Percentiles rank a stretch among this genome's conserved stretches.
Conservation (phyloP, 192 early-diverging fungal genomes). For the Phlyctochytrium arcticum region DNA sequence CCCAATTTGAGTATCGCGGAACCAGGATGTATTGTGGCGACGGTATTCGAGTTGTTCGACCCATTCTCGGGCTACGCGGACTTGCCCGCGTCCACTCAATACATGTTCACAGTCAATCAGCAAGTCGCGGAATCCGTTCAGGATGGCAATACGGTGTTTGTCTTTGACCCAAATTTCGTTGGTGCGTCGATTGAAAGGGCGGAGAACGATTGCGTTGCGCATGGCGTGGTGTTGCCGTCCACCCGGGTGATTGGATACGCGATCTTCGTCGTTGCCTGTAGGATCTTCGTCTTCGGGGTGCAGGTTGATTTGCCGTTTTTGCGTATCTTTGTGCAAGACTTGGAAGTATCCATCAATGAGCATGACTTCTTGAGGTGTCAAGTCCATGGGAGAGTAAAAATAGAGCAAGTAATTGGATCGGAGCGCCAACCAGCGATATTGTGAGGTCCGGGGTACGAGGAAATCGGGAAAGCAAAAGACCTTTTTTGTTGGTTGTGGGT, state of each 20-base stretch:
- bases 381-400: constrained; percentile 25
- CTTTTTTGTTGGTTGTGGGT: no score
- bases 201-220: constrained; percentile 13
- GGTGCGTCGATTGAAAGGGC: constrained; percentile 22
- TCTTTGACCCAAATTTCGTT: constrained; percentile 29
- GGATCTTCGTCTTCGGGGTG: constrained; percentile 22
- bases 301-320: constrained; percentile 12
- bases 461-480: constrained; percentile 30
- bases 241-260: constrained; percentile 16
- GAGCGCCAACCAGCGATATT: constrained; percentile 22
- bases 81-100: constrained; percentile 3
- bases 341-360: constrained; percentile 31
- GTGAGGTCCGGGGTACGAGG: constrained; percentile 18
- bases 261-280: constrained; percentile 15
- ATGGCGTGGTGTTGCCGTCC: constrained; percentile 21
- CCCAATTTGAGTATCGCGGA: constrained; percentile 1
- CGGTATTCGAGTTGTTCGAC: constrained; percentile 10
- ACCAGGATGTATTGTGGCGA: constrained; percentile 19
- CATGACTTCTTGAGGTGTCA: constrained; percentile 24
- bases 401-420: constrained; percentile 28
- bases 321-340: constrained; percentile 19
- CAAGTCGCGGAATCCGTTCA: constrained; percentile 30
- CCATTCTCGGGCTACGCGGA: constrained; percentile 16
- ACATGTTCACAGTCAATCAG: constrained; percentile 17
- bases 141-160: constrained; percentile 15